phyloP scores from a whole-genome alignment of 768 basidiomycete species.

The Pleurotus platypus region DNA sequence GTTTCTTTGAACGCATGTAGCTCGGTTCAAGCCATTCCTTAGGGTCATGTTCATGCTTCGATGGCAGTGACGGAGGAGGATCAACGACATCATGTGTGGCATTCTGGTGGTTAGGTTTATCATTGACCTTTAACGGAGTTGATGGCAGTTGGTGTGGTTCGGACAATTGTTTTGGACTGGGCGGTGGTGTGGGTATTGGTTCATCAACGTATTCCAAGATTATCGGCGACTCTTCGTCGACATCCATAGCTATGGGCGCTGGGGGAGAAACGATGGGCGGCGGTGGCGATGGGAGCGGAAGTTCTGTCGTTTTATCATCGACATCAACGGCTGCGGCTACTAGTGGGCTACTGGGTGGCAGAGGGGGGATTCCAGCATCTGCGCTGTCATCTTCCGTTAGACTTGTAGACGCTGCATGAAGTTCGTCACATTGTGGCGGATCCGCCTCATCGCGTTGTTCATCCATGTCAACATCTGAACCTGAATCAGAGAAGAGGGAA shows the following conservation, averaged over 20 bases:
- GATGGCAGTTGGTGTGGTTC: no score
- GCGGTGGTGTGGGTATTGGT: no score
- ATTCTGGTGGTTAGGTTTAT: no score
- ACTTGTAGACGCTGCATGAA: neutral
- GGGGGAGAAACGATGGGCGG: neutral
- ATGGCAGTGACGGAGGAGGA: no score
- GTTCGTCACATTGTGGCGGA: neutral
- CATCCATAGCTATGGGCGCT: neutral
- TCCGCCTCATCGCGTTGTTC: neutral
- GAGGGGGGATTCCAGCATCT: neutral
- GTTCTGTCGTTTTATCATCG: neutral
- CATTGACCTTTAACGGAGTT: no score
- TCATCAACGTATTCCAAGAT: neutral
- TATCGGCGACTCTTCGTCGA: neutral
- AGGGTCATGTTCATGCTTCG: no score
- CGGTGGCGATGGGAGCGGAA: neutral
- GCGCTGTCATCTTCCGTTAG: neutral
- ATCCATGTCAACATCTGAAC: neutral
- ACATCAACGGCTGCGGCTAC: neutral
- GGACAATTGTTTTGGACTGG: no score
- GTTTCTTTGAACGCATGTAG: no score
- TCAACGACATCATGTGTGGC: no score
- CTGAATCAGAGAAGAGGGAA: constrained; percentile 5
- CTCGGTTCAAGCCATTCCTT: no score
- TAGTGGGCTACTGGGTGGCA: no score